Conservation (phyloP, 805 yeast species). For the Kluyveromyces siamensis region DNA sequence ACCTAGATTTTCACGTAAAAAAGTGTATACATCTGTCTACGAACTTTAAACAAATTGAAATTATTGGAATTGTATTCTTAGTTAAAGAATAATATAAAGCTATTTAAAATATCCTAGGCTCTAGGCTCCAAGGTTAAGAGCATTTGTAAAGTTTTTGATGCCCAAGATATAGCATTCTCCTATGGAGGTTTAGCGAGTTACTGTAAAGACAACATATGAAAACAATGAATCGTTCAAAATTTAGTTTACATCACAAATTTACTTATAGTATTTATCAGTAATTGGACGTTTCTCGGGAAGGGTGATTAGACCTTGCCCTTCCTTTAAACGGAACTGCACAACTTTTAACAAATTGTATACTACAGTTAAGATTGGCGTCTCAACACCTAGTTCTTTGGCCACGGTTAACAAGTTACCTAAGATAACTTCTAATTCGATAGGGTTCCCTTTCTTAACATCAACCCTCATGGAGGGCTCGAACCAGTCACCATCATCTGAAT, state of each 20-base stretch:
- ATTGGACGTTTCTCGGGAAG: conserved; percentile 38
- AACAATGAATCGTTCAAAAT: no score
- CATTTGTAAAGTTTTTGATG: no score
- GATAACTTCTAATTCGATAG: conserved; percentile 64
- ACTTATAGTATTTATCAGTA: neutral
- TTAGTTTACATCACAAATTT: no score
- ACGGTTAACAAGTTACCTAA: conserved; percentile 53
- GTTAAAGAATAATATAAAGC: no score
- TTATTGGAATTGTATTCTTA: no score
- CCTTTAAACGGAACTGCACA: conserved; percentile 55
- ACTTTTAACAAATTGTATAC: conserved; percentile 52
- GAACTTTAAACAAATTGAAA: no score
- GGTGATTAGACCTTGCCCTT: conserved; percentile 38
- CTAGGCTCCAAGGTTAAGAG: no score
- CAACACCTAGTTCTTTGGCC: conserved; percentile 39
- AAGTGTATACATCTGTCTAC: no score
- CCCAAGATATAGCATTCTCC: neutral
- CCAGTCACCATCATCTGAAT: conserved; percentile 49
- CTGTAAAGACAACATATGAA: no score
- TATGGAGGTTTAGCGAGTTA: no score
- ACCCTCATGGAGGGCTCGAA: conserved; percentile 69
- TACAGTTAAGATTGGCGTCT: conserved; percentile 50
- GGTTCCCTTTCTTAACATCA: conserved; percentile 55
- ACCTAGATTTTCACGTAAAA: no score
- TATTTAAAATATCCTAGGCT: no score